Evolutionary conservation across 306 rosid genomes (phyloP).

Genomic region (Hippophae tibetana): DNA sequence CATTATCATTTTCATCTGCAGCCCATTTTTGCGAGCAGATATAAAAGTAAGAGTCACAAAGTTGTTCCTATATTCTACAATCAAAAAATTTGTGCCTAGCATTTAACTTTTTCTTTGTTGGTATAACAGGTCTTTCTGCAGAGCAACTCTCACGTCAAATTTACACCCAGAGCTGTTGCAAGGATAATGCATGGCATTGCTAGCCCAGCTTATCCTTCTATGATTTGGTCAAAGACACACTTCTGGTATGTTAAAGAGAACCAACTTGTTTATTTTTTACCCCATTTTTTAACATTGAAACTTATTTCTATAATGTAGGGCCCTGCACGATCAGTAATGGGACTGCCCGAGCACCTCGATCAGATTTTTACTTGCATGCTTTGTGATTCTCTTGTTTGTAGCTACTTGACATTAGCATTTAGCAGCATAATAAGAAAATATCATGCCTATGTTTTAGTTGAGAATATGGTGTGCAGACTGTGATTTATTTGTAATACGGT

Average conservation of each 20-base stretch:
- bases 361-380: too few relatives aligned
- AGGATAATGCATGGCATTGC: slow-evolving; percentile 93
- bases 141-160: slow-evolving; percentile 69
- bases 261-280: not conserved
- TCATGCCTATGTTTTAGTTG: too few relatives aligned
- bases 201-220: slow-evolving; percentile 85
- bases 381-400: too few relatives aligned
- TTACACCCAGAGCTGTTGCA: slow-evolving; percentile 89
- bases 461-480: too few relatives aligned
- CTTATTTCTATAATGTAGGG: too few relatives aligned
- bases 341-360: too few relatives aligned
- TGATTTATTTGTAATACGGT: too few relatives aligned
- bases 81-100: slow-evolving; percentile 12
- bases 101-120: slow-evolving; percentile 17
- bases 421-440: too few relatives aligned
- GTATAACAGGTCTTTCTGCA: slow-evolving; percentile 67
- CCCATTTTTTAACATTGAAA: not conserved
- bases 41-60: slow-evolving; percentile 50
- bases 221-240: slow-evolving; percentile 78
- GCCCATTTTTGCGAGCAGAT: slow-evolving; percentile 84
- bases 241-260: slow-evolving; percentile 51
- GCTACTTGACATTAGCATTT: too few relatives aligned
- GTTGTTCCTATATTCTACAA: slow-evolving; percentile 16
- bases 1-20: slow-evolving; percentile 43
- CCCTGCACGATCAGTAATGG: too few relatives aligned